phyloP scores from a whole-genome alignment of 108 stramenopile species.

The Nannochloropsis gaditana region DNA sequence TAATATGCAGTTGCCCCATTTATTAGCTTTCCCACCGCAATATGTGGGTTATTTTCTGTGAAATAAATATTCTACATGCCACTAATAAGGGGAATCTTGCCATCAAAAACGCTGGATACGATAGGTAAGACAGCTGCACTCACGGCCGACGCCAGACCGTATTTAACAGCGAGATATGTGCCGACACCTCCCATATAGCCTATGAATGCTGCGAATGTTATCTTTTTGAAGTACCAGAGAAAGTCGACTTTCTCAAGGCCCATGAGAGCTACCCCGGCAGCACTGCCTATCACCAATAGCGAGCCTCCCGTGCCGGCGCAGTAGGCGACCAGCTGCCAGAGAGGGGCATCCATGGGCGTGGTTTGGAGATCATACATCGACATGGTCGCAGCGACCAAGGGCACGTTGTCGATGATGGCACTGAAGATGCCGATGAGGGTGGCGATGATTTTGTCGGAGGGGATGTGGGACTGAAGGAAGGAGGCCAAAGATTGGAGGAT shows the following conservation, averaged over 20 bases:
- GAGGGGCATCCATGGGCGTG: conserved; percentile 73
- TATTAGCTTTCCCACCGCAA: no score
- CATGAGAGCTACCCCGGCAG: conserved; percentile 86
- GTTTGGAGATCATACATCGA: conserved; percentile 84
- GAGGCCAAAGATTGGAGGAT: conserved; percentile 74
- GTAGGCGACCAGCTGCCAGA: conserved; percentile 89
- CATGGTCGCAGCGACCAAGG: conserved; percentile 86
- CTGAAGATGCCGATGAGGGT: conserved; percentile 82
- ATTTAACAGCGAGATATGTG: conserved; percentile 52
- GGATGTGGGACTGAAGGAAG: conserved; percentile 72
- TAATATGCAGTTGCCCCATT: no score
- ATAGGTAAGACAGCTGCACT: background rate
- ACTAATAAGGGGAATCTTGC: background rate
- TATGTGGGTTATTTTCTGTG: no score
- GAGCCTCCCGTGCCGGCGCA: conserved; percentile 90
- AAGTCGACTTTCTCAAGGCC: conserved; percentile 91
- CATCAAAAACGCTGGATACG: background rate
- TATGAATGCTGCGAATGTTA: conserved; percentile 67
- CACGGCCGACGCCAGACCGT: background rate
- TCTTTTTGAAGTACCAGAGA: conserved; percentile 85
- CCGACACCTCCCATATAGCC: conserved; percentile 87
- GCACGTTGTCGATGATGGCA: conserved; percentile 87
- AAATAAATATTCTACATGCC: background rate
- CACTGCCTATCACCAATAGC: conserved; percentile 82
- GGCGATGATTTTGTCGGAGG: conserved; percentile 81